Evolutionary conservation across 2,329 filamentous ascomycete genomes (phyloP), one percentile per base, ranked within the genome.

Genomic region (Clarireedia paspali): DNA sequence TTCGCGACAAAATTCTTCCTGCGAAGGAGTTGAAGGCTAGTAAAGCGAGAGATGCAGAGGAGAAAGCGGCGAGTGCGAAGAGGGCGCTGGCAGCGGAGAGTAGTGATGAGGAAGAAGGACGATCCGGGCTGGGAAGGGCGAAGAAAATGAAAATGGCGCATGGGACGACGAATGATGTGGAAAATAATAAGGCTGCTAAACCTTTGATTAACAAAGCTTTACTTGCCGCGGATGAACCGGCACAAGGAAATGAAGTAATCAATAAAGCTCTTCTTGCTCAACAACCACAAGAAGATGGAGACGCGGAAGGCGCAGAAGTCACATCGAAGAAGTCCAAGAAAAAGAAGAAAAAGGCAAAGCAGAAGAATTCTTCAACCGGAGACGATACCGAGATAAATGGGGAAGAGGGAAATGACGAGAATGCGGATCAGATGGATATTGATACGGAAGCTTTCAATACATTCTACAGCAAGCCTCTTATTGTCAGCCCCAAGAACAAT

Each of bases 101-200:
- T 40, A 70, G 69, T 50, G 69, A 70, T 57, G 70, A 71, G 34
- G 69, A 70, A 23, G 66, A 65, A 49, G 68, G 70, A 2, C 61
- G 70, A 47, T 68, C 68, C 52, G 60, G 60, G n/a, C 44, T 70
- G 30, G 68, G 68, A 34, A 68, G 63, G 45, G 65, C 66, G 39
- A 70, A 70, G 63, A 70, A 69, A 47, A 30, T 61, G 42, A 68
- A 65, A 44, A 59, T 50, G 30, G 52, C 27, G 20, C 54, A 51
- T 4, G 44, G n/a, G 17, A 52, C 10, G 17, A 17, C 15, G 24
- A 47, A 27, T 34, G 42, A 23, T n/a, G 27, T 15, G 9, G 42
- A 51, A 0, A 48, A 39, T 24, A 47, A 50, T 14, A 50, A 50
- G 40, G 20, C 52, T 10, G 45, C 20, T 6, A 38, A 15, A 14